Base-by-base conservation (phyloP, 192 early-diverging fungal species). In the Coemansia sp. region DNA sequence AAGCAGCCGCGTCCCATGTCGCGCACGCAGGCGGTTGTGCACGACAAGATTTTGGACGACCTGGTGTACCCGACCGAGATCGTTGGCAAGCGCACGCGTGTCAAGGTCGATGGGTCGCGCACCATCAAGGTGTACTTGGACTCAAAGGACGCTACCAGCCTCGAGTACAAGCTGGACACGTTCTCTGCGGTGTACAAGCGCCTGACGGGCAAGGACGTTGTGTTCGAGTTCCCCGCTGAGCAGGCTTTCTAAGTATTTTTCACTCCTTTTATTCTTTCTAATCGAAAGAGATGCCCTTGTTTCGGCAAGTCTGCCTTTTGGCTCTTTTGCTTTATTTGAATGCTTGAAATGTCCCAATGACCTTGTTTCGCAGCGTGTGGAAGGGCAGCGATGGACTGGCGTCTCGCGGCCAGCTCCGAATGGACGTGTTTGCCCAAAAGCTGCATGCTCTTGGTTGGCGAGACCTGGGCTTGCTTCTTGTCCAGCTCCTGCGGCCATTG, bases 21-120 rank as follows among this genome's bases (percentile, higher is more conserved):
- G 76, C 92, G 97, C 84, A 97, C 97, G 57, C 87, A 96, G 77
- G 95, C 95, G 65, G 79, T 91, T 43, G 97, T 98, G 65, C 95
- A 98, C 88, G 93, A 96, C 84, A 90, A 90, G 84, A 87, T 95
- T 76, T 85, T 98, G 60, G 94, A 97, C 80, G 97, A 98, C 83
- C 87, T 98, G 54, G 95, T 97, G 62, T 97, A 87, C 93, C 97
- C 97, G 67, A 96, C 95, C 78, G 97, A 98, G 85, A 98, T 98
- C 82, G 91, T 96, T 64, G 97, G 97, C 74, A 95, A 97, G 92
- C 87, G 97, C 68, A 95, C 93, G 69, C 93, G 93, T 85, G 93
- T 97, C 76, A 91, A 91, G 84, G 89, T 92, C 58, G 97, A 98
- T 74, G 95, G 95, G 64, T 86, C 85, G 84, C 94, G 92, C 84